Base-by-base conservation (phyloP, 2,329 filamentous ascomycete genomes). In the Colletotrichum kahawae region DNA sequence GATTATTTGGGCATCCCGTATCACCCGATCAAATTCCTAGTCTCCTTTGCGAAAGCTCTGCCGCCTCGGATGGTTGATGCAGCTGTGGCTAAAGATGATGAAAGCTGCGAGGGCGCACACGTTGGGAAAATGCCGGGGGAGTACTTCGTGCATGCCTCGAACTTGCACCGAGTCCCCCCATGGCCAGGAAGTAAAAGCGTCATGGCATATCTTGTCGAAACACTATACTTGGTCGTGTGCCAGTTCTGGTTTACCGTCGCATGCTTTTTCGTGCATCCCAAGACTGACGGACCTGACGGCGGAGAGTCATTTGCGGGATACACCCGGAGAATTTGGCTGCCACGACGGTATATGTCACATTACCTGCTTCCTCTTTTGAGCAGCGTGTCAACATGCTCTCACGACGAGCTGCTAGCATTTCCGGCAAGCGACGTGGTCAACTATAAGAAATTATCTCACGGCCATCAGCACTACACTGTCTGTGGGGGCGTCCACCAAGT, bases 341-440 rank as follows among this genome's bases (percentile, higher is more conserved):
- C 90, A 0, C 81, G 79, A 7, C 84, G 85, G 33, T 91, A 90
- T 70, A 78, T 83, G 5, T 80, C 82, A 4, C 84, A 86, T 38
- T 92, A 92, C 77, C 79, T 92, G 9, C 81, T 92, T 0, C 90
- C 90, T 0, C 82, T 91, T 7, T 84, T 92, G 51, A 88, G 89
- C 65, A 86, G 86, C 73, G 88, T 91, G 8, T 86, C 87, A 5
- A 92, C 90, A 2, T 92, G 89, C 77, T 85, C 89, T 0, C 90
- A 91, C 69, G 81, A 84, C 3, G 84, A 86, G 34, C 80, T 91
- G 4, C 81, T 91, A 1, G 80, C 81, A 0, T 91, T 90, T 31
- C 90, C 90, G 0, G 90, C 90, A 2, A 85, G 83, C 59, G 90
- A 92, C 69, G 71, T 91, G 6, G 83, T 87, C 27, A 85, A 84